Base-by-base conservation (phyloP, 2,329 filamentous ascomycete species). In the Shiraia sp. region DNA sequence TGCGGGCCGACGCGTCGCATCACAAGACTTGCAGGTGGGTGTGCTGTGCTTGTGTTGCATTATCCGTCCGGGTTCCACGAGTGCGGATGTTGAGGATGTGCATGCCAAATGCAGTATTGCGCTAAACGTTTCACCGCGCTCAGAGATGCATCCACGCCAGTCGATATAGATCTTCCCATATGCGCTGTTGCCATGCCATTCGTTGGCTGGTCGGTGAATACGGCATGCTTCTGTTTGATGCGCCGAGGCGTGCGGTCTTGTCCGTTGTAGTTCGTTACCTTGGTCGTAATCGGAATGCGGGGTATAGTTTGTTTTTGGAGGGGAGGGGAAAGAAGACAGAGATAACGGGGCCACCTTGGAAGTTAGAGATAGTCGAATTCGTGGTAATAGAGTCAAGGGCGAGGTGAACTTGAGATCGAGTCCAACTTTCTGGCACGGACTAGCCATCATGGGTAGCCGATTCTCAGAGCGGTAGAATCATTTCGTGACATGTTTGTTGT, bases 191-290 rank as follows among this genome's bases (percentile, higher is more conserved):
- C n/a, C n/a, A n/a, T n/a, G n/a, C n/a, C n/a, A n/a, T n/a, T n/a
- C n/a, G n/a, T n/a, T n/a, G n/a, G n/a, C n/a, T n/a, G n/a, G n/a
- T n/a, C n/a, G n/a, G n/a, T n/a, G n/a, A n/a, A n/a, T n/a, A n/a
- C n/a, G n/a, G n/a, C n/a, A n/a, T n/a, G n/a, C n/a, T n/a, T n/a
- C n/a, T n/a, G n/a, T n/a, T n/a, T n/a, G n/a, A n/a, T n/a, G n/a
- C n/a, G n/a, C n/a, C n/a, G n/a, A n/a, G n/a, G 42, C 35, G 45
- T 32, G 42, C 28, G 37, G 40, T 42, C 15, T 26, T 13, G 48
- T 52, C 53, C 45, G 53, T 63, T 47, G 33, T 50, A 38, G 48
- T 63, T 62, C 48, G 50, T 37, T 42, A 17, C 12, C 27, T 43
- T 23, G 32, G 33, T 27, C 32, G 37, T 33, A 15, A 33, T 30